phyloP scores from a whole-genome alignment of 2,329 filamentous ascomycete genomes.

The Magnaporthiopsis incrustans region DNA sequence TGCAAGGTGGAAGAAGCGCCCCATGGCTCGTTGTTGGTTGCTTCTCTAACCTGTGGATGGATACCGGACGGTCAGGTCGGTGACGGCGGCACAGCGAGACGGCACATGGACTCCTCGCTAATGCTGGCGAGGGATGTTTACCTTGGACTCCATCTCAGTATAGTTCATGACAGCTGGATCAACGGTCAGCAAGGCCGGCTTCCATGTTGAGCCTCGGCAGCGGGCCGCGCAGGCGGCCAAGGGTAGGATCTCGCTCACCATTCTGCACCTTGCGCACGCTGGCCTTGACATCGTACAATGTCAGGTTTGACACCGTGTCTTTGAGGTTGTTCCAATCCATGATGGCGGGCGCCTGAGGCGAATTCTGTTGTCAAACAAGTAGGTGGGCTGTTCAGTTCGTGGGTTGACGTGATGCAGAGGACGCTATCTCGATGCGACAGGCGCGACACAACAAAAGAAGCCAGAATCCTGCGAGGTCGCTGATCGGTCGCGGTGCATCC shows the following conservation, averaged over 20 bases:
- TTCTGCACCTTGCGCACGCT: slow-evolving; percentile 93
- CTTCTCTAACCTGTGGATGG: slow-evolving; percentile 71
- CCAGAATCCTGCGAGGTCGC: background rate
- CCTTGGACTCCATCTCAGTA: slow-evolving; percentile 81
- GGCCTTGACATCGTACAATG: slow-evolving; percentile 91
- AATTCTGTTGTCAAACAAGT: background rate
- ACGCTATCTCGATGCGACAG: background rate
- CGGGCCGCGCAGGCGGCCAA: background rate
- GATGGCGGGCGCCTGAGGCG: background rate
- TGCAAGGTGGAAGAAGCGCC: slow-evolving; percentile 75
- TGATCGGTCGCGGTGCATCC: background rate
- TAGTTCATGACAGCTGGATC: slow-evolving; percentile 87
- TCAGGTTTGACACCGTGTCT: slow-evolving; percentile 83
- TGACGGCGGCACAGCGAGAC: slow-evolving; percentile 5
- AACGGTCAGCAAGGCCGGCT: slow-evolving; percentile 7
- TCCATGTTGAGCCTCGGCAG: background rate
- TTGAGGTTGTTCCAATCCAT: slow-evolving; percentile 81
- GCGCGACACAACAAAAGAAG: background rate
- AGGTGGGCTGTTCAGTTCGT: background rate
- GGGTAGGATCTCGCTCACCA: slow-evolving; percentile 49
- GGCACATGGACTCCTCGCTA: background rate
- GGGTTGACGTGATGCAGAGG: background rate
- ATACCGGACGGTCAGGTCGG: slow-evolving; percentile 7
- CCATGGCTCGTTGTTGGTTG: slow-evolving; percentile 99
- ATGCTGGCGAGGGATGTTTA: slow-evolving; percentile 17